These are phyloP conservation scores for Syncephalis plumigaleata DNA, from an alignment of 371 early-diverging fungal genomes.

Conservation along the genomic window DNA sequence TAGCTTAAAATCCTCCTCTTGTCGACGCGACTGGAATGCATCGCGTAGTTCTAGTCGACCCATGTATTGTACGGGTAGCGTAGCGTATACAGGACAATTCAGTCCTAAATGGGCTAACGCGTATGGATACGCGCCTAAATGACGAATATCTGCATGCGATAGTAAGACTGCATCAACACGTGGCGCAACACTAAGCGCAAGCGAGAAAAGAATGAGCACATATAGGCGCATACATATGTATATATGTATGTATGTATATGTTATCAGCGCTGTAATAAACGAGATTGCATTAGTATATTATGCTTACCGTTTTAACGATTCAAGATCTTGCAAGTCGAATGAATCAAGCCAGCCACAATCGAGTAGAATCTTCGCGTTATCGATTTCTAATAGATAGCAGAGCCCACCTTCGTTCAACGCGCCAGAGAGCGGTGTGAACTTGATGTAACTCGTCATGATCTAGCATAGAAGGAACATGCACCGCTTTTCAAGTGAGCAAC, in stretches of 20 bases:
- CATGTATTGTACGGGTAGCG: conserved; percentile 87
- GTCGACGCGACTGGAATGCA: conserved; percentile 45
- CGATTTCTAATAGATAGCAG: conserved; percentile 84
- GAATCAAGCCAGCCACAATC: conserved; percentile 85
- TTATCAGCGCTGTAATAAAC: not conserved
- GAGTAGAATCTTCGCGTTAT: conserved; percentile 75
- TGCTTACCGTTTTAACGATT: conserved; percentile 41
- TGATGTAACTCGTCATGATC: conserved; percentile 42
- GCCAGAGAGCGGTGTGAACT: conserved; percentile 75
- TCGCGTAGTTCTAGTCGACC: conserved; percentile 78
- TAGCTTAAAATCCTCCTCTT: conserved; percentile 45
- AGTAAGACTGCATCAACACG: conserved; percentile 88
- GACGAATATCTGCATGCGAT: conserved; percentile 75
- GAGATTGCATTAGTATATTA: too few relatives aligned
- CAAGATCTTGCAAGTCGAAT: conserved; percentile 48
- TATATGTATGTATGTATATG: too few relatives aligned
- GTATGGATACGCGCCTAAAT: conserved; percentile 82
- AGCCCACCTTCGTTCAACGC: conserved; percentile 65
- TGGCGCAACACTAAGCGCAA: conserved; percentile 61
- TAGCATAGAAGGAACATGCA: not conserved
- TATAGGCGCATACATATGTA: too few relatives aligned
- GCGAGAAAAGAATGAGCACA: too few relatives aligned
- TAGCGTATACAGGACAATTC: conserved; percentile 81
- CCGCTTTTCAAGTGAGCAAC: too few relatives aligned
- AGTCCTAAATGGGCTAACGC: conserved; percentile 63